Evolutionary conservation across 2,329 filamentous ascomycete species (phyloP).

Genomic region (Cladosporium sp.): DNA sequence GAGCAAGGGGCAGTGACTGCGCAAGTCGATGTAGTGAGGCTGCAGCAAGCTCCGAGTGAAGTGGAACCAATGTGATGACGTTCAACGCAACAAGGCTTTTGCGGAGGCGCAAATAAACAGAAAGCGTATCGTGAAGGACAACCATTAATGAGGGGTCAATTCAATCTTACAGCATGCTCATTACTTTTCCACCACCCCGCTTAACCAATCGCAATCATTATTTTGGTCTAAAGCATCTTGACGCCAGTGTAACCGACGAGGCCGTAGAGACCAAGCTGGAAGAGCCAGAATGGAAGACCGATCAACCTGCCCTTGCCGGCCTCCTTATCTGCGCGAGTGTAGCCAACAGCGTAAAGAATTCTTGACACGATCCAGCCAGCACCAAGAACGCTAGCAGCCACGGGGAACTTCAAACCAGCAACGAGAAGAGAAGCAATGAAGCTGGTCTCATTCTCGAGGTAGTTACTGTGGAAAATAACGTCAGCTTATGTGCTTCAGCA

Average conservation of each 20-base stretch:
- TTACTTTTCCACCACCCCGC: constrained; percentile 5
- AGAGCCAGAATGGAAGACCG: constrained; percentile 36
- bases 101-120: background rate
- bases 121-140: background rate
- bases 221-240: constrained; percentile 29
- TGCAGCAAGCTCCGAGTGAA: background rate
- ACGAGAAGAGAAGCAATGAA: constrained; percentile 55
- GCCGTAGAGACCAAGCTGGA: constrained; percentile 34
- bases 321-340: constrained; percentile 42
- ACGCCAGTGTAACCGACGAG: constrained; percentile 33
- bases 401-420: constrained; percentile 56
- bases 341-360: constrained; percentile 50
- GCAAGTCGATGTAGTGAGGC: background rate
- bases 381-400: constrained; percentile 48
- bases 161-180: background rate
- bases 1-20: background rate
- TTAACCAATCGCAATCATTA: background rate
- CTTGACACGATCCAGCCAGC: constrained; percentile 53
- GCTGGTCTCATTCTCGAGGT: constrained; percentile 58
- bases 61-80: background rate
- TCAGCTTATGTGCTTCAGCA: background rate
- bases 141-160: background rate
- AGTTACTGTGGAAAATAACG: constrained; percentile 47
- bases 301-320: constrained; percentile 47
- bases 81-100: background rate